phyloP scores from a whole-genome alignment of 345 rosid genomes.

The Gossypium ekmanianum region DNA sequence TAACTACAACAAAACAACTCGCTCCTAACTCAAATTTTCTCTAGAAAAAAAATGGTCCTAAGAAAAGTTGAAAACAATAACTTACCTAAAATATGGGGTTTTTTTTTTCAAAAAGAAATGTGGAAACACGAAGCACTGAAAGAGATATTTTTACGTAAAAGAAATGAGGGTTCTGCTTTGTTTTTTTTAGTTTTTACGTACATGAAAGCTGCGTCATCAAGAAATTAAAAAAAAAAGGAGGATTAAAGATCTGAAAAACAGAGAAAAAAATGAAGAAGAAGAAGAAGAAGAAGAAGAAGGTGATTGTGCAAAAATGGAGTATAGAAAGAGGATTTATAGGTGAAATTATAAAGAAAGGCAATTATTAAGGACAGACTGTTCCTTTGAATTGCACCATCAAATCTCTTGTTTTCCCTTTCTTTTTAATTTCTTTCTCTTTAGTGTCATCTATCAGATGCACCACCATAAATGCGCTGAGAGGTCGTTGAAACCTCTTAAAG shows the following conservation, averaged over 20 bases:
- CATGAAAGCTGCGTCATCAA: slow-evolving; percentile 9
- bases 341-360: slow-evolving; percentile 37
- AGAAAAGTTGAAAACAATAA: background rate
- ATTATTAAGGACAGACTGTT: slow-evolving; percentile 63
- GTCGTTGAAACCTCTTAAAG: slow-evolving; percentile 39
- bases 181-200: background rate
- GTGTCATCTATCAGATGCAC: slow-evolving; percentile 32
- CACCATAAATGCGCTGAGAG: slow-evolving; percentile 51
- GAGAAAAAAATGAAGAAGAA: background rate
- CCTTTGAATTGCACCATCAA: slow-evolving; percentile 33
- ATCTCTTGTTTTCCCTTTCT: background rate
- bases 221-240: slow-evolving; percentile 10
- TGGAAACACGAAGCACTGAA: slow-evolving; percentile 2
- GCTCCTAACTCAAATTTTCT: background rate
- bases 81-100: background rate
- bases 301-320: slow-evolving; percentile 22
- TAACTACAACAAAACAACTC: background rate
- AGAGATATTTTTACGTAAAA: background rate
- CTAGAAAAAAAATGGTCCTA: background rate
- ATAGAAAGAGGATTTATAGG: slow-evolving; percentile 45
- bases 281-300: background rate
- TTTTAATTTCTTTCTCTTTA: slow-evolving; percentile 11
- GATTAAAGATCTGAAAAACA: slow-evolving; percentile 3
- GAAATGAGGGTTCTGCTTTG: background rate
- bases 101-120: background rate